Base-by-base conservation (phyloP, 202 grass and related monocot species). In the Bolboschoenoplectus hybrid region DNA sequence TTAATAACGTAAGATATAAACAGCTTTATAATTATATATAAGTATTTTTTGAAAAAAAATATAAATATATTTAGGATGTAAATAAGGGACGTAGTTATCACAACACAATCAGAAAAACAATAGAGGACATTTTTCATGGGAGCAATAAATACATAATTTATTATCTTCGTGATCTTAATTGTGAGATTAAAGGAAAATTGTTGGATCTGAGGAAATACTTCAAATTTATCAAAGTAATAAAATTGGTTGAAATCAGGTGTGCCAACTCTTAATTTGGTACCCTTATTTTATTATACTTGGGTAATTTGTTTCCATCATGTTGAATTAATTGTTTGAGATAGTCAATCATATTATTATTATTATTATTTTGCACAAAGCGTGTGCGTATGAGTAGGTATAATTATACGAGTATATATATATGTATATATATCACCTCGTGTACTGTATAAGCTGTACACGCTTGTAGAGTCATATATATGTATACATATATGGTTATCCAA, bases 231-330 rank as follows among this genome's bases (percentile, higher is more conserved):
- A 40, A 39, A 11, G 9, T 26, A 34, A 34, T 74, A 50, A 13
- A 51, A 73, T 73, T 51, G 9, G 45, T 74, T 74, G 45, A 74
- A 10, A 74, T 74, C 71, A 2, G 71, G 45, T 74, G 71, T 74
- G 71, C 71, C 71, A 74, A 49, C 44, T 50, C 4, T 35, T 34
- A 74, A 17, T 50, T 32, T 51, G 19, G 13, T 50, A 2, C 9
- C 3, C 13, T 35, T 68, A 1, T 34, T 74, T 67, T 50, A 74
- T 50, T 74, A 20, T 34, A 51, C 46, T 51, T 74, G 35, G 71
- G 71, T 74, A 51, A 50, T 74, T 74, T 50, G 43, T 74, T 51
- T 9, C 45, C 4, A 74, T 50, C 70, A 50, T 50, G 1, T 74
- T 74, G 2, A 10, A 34, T 74, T 45, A 10, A 34, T 74, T 45